Conservation (phyloP, 768 basidiomycete species). For the Naganishia randhawae region DNA sequence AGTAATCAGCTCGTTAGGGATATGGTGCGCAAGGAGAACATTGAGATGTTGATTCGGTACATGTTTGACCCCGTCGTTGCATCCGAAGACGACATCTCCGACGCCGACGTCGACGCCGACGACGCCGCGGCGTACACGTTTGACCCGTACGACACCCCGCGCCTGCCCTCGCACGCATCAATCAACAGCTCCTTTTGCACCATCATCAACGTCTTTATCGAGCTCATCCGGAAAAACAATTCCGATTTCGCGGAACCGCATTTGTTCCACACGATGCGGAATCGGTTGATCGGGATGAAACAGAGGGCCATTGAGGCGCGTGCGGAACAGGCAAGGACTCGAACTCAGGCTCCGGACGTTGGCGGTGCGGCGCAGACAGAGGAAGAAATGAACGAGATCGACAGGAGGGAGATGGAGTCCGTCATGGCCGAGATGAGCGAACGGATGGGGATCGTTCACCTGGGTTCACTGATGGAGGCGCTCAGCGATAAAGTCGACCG, state of each 20-base stretch:
- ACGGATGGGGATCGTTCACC: conserved; percentile 65
- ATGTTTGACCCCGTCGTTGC: conserved; percentile 64
- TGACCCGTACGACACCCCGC: conserved; percentile 43
- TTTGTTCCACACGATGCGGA: conserved; percentile 87
- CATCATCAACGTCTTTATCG: conserved; percentile 82
- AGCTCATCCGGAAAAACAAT: conserved; percentile 94
- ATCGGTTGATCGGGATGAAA: conserved; percentile 80
- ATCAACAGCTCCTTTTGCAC: conserved; percentile 71
- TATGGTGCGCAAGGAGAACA: conserved; percentile 67
- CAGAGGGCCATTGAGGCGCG: conserved; percentile 55
- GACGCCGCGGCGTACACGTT: conserved; percentile 23
- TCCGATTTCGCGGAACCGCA: conserved; percentile 98
- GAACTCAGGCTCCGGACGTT: conserved; percentile 62
- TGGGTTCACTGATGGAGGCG: conserved; percentile 72
- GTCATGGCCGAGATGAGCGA: conserved; percentile 41
- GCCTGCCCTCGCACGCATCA: conserved; percentile 43
- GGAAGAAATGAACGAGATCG: conserved; percentile 36
- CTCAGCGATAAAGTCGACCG: conserved; percentile 66
- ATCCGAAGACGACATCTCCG: conserved; percentile 29
- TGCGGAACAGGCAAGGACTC: conserved; percentile 57
- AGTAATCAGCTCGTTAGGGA: conserved; percentile 82
- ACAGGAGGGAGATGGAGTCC: conserved; percentile 42
- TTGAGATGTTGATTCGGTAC: conserved; percentile 68
- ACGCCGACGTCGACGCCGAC: not conserved
- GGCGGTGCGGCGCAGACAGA: conserved; percentile 63